A percentile compares a stretch with the other conserved stretches of the same genome.
Evolutionary conservation across 2,329 filamentous ascomycete genomes (phyloP).

Genomic region (Volutella citrinella): DNA sequence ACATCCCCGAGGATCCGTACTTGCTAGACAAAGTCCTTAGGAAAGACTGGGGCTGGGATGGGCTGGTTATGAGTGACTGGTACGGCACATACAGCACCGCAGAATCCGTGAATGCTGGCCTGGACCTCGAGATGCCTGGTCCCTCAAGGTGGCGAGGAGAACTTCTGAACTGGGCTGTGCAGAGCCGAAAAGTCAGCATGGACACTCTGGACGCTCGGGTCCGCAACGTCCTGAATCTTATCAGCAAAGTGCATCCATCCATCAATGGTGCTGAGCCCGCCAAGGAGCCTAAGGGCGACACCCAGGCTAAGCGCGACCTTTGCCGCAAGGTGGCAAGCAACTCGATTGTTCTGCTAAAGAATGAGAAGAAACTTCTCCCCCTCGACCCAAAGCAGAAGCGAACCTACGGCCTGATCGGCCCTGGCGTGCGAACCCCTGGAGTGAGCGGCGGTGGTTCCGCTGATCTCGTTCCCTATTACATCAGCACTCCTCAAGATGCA

Average conservation of each 20-base stretch:
- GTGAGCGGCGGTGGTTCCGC: constrained; percentile 30
- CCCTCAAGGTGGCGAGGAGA: constrained; percentile 19
- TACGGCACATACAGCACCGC: constrained; percentile 25
- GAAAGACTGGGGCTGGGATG: too few species aligned
- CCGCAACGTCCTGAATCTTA: constrained; percentile 15
- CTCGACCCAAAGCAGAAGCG: constrained; percentile 16
- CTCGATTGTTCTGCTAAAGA: constrained; percentile 40
- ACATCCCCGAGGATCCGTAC: constrained; percentile 16
- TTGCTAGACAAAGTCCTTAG: constrained; percentile 30
- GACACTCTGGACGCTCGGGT: constrained; percentile 18
- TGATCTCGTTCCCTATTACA: constrained; percentile 25
- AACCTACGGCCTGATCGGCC: constrained; percentile 31
- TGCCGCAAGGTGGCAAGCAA: constrained; percentile 38
- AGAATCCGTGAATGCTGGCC: constrained; percentile 22
- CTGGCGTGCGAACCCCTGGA: constrained; percentile 31
- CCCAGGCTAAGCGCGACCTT: constrained; percentile 18
- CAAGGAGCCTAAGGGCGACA: neutral
- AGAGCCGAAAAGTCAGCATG: constrained; percentile 15
- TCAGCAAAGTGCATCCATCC: constrained; percentile 7
- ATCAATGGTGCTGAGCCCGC: neutral
- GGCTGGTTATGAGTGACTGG: constrained; percentile 31
- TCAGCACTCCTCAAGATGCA: constrained; percentile 27
- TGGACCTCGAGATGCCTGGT: constrained; percentile 33
- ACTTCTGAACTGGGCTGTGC: constrained; percentile 19
- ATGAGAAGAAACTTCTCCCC: constrained; percentile 4